Base-by-base conservation (phyloP, 1,284 basidiomycete genomes). In the Boletus smithii region DNA sequence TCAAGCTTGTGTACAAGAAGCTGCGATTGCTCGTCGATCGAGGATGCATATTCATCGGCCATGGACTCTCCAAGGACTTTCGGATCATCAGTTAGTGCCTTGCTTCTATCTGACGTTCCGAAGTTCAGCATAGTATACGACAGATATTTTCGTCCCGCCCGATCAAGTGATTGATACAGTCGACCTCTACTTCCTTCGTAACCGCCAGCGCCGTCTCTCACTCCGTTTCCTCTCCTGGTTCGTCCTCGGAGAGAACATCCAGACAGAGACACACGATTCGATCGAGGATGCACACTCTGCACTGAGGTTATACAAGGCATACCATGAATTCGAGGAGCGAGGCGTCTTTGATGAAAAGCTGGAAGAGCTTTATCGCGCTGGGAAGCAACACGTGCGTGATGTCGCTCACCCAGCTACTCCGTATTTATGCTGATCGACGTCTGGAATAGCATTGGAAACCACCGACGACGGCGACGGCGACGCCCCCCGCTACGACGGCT, bases 41-140 rank as follows among this genome's bases (percentile, higher is more conserved):
- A 17, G 95, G 95, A 6, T 99, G 97, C 63, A 88, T 95, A 53
- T 99, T 99, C 62, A 90, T 99, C 46, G 97, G 97, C 0, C 95
- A 99, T 60, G 97, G 97, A 1, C 78, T 99, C n/a, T 89, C 91
- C n/a, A 98, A 98, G 66, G 97, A 99, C 68, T 98, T 99, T 71
- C 80, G 97, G 10, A 99, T 97, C 49, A 98, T 99, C 72, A 99
- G 93, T 95, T 57, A 62, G 91, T 73, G 22, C 7, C 9, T 38
- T 14, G 8, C 13, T 36, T 31, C 22, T 16, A 18, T 41, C 5
- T 17, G 17, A 34, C 4, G 20, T 18, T 18, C 26, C 29, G 4
- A 16, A 1, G 11, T 13, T 48, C 13, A 45, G 8, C 39, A 13
- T 24, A 24, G 16, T 16, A 14, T 18, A 0, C 17, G 23, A 14